A percentile compares a stretch with the other conserved stretches of the same genome.
phyloP scores from a whole-genome alignment of 2,329 filamentous ascomycete genomes.

The Sarocladium oryzae region DNA sequence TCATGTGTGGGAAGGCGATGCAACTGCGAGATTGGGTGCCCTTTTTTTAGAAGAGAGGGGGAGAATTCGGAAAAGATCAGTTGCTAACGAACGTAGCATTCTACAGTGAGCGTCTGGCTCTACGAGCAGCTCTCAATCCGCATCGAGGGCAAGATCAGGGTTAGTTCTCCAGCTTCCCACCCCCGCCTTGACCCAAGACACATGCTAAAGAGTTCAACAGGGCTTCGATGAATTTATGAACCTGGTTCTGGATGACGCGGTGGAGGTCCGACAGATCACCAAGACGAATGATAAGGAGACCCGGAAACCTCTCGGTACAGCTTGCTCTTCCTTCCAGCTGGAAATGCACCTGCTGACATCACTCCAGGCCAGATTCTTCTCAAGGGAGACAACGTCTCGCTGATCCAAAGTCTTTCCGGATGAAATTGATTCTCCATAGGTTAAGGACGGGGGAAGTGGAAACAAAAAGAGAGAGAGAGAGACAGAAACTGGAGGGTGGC shows the following conservation, averaged over 20 bases:
- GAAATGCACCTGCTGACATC: conserved; percentile 11
- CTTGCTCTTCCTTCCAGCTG: conserved; percentile 13
- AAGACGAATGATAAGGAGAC: conserved; percentile 73
- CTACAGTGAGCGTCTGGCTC: conserved; percentile 89
- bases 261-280: conserved; percentile 81
- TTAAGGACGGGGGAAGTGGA: too few relatives aligned
- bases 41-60: too few relatives aligned
- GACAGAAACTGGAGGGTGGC: too few relatives aligned
- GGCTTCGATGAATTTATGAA: conserved; percentile 99
- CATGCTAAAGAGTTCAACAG: conserved; percentile 36
- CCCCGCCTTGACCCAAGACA: conserved; percentile 68
- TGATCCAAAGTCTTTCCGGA: conserved; percentile 56
- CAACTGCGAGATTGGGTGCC: too few relatives aligned
- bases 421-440: too few relatives aligned
- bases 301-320: conserved; percentile 69
- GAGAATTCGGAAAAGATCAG: too few relatives aligned
- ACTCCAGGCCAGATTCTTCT: conserved; percentile 74
- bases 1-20: too few relatives aligned
- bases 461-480: too few relatives aligned
- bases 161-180: conserved; percentile 38
- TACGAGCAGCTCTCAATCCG: conserved; percentile 92
- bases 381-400: conserved; percentile 81
- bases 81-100: conserved; percentile 46
- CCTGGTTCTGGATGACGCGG: conserved; percentile 88
- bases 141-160: conserved; percentile 94